These are phyloP conservation scores for Pseudocercospora fuligena DNA, from an alignment of 2,329 filamentous ascomycete genomes.

Conservation along the genomic window DNA sequence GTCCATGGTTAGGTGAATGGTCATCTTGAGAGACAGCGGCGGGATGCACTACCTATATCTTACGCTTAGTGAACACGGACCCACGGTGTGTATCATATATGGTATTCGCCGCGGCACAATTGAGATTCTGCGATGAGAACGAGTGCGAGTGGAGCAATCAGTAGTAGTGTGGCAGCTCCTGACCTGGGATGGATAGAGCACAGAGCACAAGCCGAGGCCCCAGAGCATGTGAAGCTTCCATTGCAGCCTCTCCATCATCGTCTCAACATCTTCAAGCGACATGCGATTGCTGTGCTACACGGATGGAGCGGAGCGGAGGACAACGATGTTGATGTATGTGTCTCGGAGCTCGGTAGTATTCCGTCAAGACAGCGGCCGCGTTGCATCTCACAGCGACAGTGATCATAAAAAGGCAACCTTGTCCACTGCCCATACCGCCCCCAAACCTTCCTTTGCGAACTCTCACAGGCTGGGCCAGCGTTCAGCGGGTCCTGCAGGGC, in stretches of 20 bases:
- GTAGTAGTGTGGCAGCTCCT: neutral
- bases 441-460: neutral
- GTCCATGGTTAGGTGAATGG: constrained; percentile 33
- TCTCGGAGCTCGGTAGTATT: neutral
- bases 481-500: too few relatives aligned
- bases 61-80: neutral
- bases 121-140: neutral
- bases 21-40: constrained; percentile 9
- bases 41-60: neutral
- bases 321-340: neutral
- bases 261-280: too few relatives aligned
- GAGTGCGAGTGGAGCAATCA: constrained; percentile 10
- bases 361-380: neutral
- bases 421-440: neutral
- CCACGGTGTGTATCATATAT: neutral
- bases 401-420: neutral
- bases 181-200: neutral
- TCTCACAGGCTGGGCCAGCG: too few relatives aligned
- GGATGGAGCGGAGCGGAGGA: neutral
- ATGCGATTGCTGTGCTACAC: too few relatives aligned
- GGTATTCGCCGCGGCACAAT: constrained; percentile 7
- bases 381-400: neutral
- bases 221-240: constrained; percentile 4
- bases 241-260: neutral
- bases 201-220: neutral